Evolutionary conservation across 2,329 filamentous ascomycete species (phyloP).

Genomic region (Cordyceps javanica): DNA sequence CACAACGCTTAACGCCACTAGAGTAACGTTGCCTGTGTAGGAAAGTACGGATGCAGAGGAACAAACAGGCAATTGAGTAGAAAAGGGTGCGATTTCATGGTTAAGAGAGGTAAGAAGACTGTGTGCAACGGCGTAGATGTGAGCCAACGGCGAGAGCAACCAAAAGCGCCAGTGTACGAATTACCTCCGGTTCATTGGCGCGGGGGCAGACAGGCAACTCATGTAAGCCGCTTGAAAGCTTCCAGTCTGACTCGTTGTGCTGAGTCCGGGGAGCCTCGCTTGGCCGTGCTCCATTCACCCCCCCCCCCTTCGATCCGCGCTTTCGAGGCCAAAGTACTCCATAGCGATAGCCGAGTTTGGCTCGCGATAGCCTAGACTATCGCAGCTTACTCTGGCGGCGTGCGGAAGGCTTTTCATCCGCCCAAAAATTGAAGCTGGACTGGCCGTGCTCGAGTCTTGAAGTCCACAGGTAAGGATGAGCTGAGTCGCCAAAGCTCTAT

Average conservation of each 20-base stretch:
- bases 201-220: conserved; percentile 2
- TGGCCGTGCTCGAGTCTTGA: too few species aligned
- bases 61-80: too few species aligned
- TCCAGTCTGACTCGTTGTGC: neutral
- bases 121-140: too few species aligned
- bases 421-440: neutral
- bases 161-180: neutral
- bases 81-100: too few species aligned
- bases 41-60: too few species aligned
- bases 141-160: neutral
- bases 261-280: conserved; percentile 5
- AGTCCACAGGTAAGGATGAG: neutral
- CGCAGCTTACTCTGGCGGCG: neutral
- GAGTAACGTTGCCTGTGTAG: neutral
- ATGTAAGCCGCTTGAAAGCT: neutral
- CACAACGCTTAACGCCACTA: neutral
- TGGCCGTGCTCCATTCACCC: neutral
- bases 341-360: conserved; percentile 8
- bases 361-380: neutral
- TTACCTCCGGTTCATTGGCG: neutral
- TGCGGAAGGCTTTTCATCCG: neutral
- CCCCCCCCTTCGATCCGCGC: neutral
- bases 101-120: neutral
- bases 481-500: neutral
- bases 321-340: neutral